These are phyloP conservation scores for Phoma sp. DNA, from an alignment of 2,329 filamentous ascomycete genomes.

Conservation along the genomic window DNA sequence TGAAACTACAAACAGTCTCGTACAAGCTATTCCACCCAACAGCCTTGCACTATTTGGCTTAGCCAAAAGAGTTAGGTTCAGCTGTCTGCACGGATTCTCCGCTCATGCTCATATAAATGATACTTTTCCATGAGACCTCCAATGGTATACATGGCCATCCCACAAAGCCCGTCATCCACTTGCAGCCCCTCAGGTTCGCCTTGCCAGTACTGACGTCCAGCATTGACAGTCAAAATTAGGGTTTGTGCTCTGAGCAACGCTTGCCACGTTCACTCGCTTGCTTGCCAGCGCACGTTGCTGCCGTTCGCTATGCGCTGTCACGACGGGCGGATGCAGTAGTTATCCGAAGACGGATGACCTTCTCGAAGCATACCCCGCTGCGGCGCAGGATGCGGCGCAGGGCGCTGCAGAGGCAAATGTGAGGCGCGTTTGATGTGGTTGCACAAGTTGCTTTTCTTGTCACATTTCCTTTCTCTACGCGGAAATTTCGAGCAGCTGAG, in stretches of 20 bases:
- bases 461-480: not conserved
- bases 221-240: constrained; percentile 9
- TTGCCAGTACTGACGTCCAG: constrained; percentile 6
- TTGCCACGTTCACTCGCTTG: constrained; percentile 20
- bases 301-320: constrained; percentile 17
- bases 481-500: not conserved
- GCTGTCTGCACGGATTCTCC: no score
- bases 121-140: not conserved
- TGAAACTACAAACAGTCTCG: no score
- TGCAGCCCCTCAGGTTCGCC: constrained; percentile 15
- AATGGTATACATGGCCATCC: not conserved
- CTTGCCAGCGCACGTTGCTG: constrained; percentile 21
- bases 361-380: constrained; percentile 14
- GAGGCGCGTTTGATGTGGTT: constrained; percentile 5
- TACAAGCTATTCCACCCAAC: no score
- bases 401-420: not conserved
- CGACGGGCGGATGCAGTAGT: constrained; percentile 4
- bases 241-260: constrained; percentile 13
- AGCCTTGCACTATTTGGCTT: no score
- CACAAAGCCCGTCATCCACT: constrained; percentile 1
- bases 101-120: not conserved
- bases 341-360: constrained; percentile 10
- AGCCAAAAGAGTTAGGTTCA: no score
- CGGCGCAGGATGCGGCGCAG: constrained; percentile 7
- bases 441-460: constrained; percentile 2